phyloP scores from a whole-genome alignment of 2,329 filamentous ascomycete species.

The Nemania sp. region DNA sequence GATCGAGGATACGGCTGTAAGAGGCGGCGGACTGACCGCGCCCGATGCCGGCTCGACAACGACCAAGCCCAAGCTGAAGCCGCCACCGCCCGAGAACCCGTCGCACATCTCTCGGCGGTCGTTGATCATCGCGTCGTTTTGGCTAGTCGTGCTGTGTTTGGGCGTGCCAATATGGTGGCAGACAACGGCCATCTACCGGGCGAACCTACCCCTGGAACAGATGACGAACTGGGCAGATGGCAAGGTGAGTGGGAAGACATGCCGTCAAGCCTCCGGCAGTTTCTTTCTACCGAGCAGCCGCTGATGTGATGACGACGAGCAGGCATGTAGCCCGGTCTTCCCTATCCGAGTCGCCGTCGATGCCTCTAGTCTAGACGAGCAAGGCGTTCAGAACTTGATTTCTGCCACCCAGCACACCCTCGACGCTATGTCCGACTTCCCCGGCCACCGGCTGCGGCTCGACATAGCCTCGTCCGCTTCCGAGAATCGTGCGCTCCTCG shows the following conservation, averaged over 20 bases:
- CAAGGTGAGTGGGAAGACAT: conserved; percentile 62
- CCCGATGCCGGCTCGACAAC: conserved; percentile 5
- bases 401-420: conserved; percentile 83
- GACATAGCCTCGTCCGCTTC: conserved; percentile 59
- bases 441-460: conserved; percentile 78
- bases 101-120: conserved; percentile 71
- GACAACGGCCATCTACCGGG: conserved; percentile 90
- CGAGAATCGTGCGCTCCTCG: conserved; percentile 64
- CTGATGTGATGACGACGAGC: conserved; percentile 8
- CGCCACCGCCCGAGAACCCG: conserved; percentile 77
- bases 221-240: conserved; percentile 95
- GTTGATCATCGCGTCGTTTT: conserved; percentile 83
- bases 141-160: conserved; percentile 79
- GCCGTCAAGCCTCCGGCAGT: not conserved
- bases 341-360: conserved; percentile 81
- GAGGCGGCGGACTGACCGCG: too few species aligned
- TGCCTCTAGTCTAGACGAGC: conserved; percentile 64
- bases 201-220: conserved; percentile 75
- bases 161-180: conserved; percentile 95
- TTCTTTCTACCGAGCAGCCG: not conserved
- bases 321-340: conserved; percentile 88
- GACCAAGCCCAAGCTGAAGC: conserved; percentile 38
- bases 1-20: too few species aligned
- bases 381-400: conserved; percentile 73
- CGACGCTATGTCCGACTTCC: conserved; percentile 84